phyloP scores from a whole-genome alignment of 176 grass and related monocot genomes.

The Bonia amplexicaulis region DNA sequence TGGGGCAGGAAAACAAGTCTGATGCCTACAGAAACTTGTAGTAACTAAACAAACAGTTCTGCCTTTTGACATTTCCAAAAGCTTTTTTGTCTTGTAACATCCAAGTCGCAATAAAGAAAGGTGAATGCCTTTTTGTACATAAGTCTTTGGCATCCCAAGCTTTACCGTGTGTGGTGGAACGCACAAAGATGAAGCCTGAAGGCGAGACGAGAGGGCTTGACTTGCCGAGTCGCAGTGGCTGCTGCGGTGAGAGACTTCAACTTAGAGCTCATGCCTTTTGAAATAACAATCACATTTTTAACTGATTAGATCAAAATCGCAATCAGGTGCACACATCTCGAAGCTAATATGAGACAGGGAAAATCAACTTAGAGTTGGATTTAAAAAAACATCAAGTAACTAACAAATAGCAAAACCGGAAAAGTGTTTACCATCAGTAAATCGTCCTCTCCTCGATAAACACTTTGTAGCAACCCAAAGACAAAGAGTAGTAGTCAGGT shows the following conservation, averaged over 20 bases:
- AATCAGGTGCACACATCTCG: not conserved
- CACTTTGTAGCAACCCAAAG: not conserved
- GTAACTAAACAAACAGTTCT: not conserved
- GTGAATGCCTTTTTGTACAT: constrained; percentile 14
- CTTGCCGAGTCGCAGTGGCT: not conserved
- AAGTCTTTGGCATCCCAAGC: not conserved
- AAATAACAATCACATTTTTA: not conserved
- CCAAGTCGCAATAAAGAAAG: constrained; percentile 15
- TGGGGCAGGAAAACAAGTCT: not conserved
- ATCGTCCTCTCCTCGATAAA: not conserved
- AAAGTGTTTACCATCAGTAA: not conserved
- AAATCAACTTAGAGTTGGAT: not conserved
- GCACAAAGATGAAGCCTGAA: not conserved
- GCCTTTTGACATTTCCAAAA: not conserved
- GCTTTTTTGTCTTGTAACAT: constrained; percentile 28
- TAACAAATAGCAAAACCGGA: not conserved
- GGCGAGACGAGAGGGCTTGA: not conserved
- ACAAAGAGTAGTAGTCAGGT: not conserved
- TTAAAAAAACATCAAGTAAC: not conserved
- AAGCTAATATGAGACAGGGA: not conserved
- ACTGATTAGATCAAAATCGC: not conserved
- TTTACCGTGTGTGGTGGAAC: not conserved
- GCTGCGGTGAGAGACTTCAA: not conserved
- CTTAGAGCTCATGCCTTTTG: not conserved
- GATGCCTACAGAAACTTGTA: not conserved